phyloP scores from a whole-genome alignment of 768 basidiomycete species.

The Xerocomellus intermedius region DNA sequence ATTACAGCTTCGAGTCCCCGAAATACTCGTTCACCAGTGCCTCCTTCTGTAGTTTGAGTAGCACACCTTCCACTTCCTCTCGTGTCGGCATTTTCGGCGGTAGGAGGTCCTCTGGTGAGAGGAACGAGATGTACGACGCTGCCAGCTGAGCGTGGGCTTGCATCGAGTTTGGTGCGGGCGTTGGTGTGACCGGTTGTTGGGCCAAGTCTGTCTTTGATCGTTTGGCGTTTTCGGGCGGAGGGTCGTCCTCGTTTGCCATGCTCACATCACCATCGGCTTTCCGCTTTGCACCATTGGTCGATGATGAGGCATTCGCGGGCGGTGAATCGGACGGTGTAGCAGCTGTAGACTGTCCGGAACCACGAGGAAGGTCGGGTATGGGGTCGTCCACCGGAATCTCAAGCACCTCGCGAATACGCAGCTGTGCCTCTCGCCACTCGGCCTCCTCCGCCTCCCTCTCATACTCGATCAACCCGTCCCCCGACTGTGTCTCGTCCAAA shows the following conservation, averaged over 20 bases:
- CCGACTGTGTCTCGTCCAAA: conserved; percentile 63
- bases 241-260: conserved; percentile 32
- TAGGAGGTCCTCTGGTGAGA: conserved; percentile 68
- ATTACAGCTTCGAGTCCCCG: conserved; percentile 37
- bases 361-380: conserved; percentile 49
- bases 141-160: conserved; percentile 50
- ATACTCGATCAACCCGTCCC: conserved; percentile 62
- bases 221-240: conserved; percentile 28
- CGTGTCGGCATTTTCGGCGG: conserved; percentile 74
- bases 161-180: conserved; percentile 14
- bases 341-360: conserved; percentile 7
- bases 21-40: conserved; percentile 79
- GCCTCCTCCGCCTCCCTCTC: conserved; percentile 73
- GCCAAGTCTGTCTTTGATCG: conserved; percentile 26
- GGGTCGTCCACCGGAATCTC: conserved; percentile 51
- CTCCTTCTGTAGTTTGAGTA: conserved; percentile 77
- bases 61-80: conserved; percentile 74
- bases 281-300: conserved; percentile 44
- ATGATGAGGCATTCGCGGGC: conserved; percentile 16
- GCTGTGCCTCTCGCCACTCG: conserved; percentile 66
- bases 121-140: conserved; percentile 69
- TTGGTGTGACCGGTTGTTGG: conserved; percentile 3
- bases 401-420: conserved; percentile 52
- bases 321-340: conserved; percentile 20
- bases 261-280: conserved; percentile 48